Base-by-base conservation (phyloP, 345 rosid genomes). In the Linum trigynum region DNA sequence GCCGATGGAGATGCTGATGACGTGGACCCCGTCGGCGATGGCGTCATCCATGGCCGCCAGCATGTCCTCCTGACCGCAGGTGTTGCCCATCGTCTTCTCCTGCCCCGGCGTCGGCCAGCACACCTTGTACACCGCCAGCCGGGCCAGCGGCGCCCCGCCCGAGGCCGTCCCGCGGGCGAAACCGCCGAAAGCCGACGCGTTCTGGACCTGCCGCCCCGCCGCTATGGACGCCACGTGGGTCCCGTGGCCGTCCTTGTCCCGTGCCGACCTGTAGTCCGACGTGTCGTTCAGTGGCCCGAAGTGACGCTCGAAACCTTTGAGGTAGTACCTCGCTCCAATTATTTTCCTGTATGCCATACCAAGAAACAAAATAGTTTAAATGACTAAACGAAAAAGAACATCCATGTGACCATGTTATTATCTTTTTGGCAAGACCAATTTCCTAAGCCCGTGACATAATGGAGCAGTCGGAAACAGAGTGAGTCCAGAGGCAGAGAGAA, bases 231-330 rank as follows among this genome's bases (percentile, higher is more conserved):
- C 88, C 0, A 89, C 85, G 74, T 92, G 98, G 38, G 91, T 82
- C 3, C 97, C 97, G 48, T 92, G 98, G 63, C 98, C 98, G 4
- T 84, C 87, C 53, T 61, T 56, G 76, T 92, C 98, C 1, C 97
- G 86, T 0, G 79, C 89, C 0, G 96, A 92, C 65, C 62, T 75
- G 75, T 60, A 73, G 75, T 92, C 98, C 48, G 80, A 77, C 5
- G 89, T 69, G 23, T 60, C 79, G 72, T 92, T 80, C 59, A 87
- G 76, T 4, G 57, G 16, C 39, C 91, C 91, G 10, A 57, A 77
- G 9, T 17, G 2, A 0, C n/a, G 62, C 70, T 82, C 83, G 9
- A 69, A 89, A 9, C 85, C 89, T 72, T 84, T 82, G 61, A 79
- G 59, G 68, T 87, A 92, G 78, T 83, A 86, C 55, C 90, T 74